Base-by-base conservation (phyloP, 768 basidiomycete species). In the Suillus spraguei region DNA sequence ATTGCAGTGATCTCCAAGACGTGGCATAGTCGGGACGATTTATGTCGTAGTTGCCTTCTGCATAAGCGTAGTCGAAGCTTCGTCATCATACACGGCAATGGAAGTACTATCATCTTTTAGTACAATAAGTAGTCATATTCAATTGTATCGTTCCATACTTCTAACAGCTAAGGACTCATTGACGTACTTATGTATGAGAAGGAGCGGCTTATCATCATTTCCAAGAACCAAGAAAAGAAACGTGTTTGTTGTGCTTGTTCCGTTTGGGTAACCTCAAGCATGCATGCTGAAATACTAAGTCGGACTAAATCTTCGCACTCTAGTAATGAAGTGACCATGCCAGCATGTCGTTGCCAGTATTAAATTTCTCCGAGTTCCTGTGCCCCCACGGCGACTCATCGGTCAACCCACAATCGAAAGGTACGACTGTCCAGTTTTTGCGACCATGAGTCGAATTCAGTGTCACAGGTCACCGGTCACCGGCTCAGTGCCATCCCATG, bases 151-250 rank as follows among this genome's bases (percentile, higher is more conserved):
- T 28, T 28, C 28, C 28, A 28, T 28, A 28, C 28, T 28, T 28
- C 28, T 28, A 2, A 28, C 28, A 28, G 28, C 28, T 28, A 28
- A 28, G 28, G 28, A 28, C 28, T 28, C 28, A 28, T 28, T 28
- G 28, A 28, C n/a, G n/a, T n/a, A n/a, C n/a, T 35, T 22, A 35
- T 60, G 33, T 50, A 49, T 56, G 60, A 39, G 54, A 58, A 41
- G 24, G 24, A 7, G 5, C 22, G 5, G 14, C 24, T 58, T 58
- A 41, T 58, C 38, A 41, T 58, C 38, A 20, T 58, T 39, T 39
- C 6, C 36, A 39, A 36, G 47, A 49, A 24, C 22, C 22, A 46
- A 46, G 46, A 46, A 46, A 46, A 46, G 46, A 47, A 47, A 61
- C 13, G 53, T 38, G 53, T 36, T 52, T 38, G 53, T 36, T 52